phyloP scores from a whole-genome alignment of 805 yeast species.

The Hanseniaspora lachancei region DNA sequence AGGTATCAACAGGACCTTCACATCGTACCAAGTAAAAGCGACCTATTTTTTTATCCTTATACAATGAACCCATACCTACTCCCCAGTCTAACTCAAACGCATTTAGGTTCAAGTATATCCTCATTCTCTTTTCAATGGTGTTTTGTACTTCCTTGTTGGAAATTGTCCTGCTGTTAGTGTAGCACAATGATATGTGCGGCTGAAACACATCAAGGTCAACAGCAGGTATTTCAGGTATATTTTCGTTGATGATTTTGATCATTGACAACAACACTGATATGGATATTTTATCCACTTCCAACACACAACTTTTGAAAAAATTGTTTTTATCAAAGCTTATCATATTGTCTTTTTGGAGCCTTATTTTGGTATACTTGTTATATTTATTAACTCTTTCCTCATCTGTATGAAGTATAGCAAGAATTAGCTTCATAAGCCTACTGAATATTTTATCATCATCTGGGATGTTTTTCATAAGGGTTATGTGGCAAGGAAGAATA shows the following conservation, averaged over 20 bases:
- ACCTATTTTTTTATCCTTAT: neutral
- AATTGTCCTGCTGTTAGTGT: constrained; percentile 47
- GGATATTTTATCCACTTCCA: constrained; percentile 1
- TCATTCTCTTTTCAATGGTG: constrained; percentile 39
- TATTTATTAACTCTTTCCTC: neutral
- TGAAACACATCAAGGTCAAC: constrained; percentile 38
- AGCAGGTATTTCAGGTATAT: neutral
- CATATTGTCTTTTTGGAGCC: neutral
- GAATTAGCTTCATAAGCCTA: neutral
- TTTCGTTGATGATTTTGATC: neutral
- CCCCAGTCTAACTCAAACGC: constrained; percentile 33
- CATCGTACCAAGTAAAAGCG: constrained; percentile 14
- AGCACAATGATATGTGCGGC: constrained; percentile 55
- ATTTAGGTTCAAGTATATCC: constrained; percentile 37
- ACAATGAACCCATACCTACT: constrained; percentile 29
- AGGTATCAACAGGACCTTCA: constrained; percentile 15
- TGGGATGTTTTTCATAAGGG: constrained; percentile 9
- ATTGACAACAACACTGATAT: neutral
- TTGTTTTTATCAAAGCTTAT: neutral
- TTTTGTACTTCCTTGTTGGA: constrained; percentile 47
- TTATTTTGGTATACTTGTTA: neutral
- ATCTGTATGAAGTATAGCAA: neutral
- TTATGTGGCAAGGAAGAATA: constrained; percentile 8
- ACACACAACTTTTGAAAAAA: constrained; percentile 1
- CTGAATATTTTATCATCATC: neutral